Conservation (phyloP, 2,329 filamentous ascomycete species). For the Dryadomyces quercivorus region DNA sequence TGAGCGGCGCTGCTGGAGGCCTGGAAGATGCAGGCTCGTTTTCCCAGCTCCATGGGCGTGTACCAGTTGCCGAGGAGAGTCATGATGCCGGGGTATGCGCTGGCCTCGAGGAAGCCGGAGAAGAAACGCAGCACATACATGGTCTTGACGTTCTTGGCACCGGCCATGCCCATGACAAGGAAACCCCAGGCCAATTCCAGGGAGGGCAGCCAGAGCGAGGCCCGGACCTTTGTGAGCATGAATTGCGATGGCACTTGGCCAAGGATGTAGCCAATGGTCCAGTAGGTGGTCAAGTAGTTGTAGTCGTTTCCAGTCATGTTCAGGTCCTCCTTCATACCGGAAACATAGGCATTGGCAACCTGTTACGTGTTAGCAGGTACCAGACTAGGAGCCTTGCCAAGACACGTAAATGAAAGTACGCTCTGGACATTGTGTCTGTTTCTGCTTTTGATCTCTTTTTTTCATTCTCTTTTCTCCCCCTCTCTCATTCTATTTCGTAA, state of each 20-base stretch:
- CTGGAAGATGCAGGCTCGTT: slow-evolving; percentile 28
- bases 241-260: slow-evolving; percentile 26
- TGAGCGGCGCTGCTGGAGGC: slow-evolving; percentile 22
- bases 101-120: slow-evolving; percentile 26
- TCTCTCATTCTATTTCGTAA: too few species aligned
- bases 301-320: slow-evolving; percentile 39
- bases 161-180: slow-evolving; percentile 21
- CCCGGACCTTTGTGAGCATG: slow-evolving; percentile 25
- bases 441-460: too few species aligned
- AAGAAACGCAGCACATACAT: slow-evolving; percentile 31
- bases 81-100: slow-evolving; percentile 25
- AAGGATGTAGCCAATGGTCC: slow-evolving; percentile 49
- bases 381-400: too few species aligned
- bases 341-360: slow-evolving; percentile 25
- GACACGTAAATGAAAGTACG: too few species aligned
- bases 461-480: too few species aligned
- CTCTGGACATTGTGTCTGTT: too few species aligned
- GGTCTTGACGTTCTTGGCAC: slow-evolving; percentile 23
- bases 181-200: slow-evolving; percentile 22
- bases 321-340: slow-evolving; percentile 38
- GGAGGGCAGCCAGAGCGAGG: slow-evolving; percentile 26
- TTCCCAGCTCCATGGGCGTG: slow-evolving; percentile 27
- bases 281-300: slow-evolving; percentile 29
- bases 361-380: background rate
- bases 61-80: slow-evolving; percentile 31